Conservation (phyloP, 495 filamentous ascomycete genomes). For the Neurospora sp. region DNA sequence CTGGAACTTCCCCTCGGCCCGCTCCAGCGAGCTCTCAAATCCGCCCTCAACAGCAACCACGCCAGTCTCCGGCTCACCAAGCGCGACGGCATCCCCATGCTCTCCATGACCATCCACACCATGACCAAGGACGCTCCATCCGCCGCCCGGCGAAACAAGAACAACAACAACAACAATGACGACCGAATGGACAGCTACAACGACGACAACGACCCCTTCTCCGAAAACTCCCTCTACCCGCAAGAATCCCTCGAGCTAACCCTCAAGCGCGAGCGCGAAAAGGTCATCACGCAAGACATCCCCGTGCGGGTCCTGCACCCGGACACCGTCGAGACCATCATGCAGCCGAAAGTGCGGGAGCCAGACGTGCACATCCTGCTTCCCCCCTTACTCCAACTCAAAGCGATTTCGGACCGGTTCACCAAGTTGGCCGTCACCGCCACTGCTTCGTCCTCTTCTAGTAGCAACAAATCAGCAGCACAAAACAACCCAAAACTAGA, state of each 20-base stretch:
- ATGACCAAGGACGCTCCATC: slow-evolving; percentile 31
- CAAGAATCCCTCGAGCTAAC: slow-evolving; percentile 41
- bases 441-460: slow-evolving; percentile 4
- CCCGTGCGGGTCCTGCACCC: slow-evolving; percentile 83
- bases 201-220: slow-evolving; percentile 27
- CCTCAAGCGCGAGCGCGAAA: slow-evolving; percentile 57
- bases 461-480: no score
- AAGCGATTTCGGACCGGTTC: slow-evolving; percentile 87
- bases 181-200: slow-evolving; percentile 11
- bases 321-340: slow-evolving; percentile 68
- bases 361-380: slow-evolving; percentile 91
- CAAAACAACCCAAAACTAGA: slow-evolving; percentile 54
- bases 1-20: slow-evolving; percentile 79
- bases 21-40: slow-evolving; percentile 78
- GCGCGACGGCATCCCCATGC: slow-evolving; percentile 72
- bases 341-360: slow-evolving; percentile 82
- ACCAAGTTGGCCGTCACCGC: slow-evolving; percentile 56
- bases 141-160: slow-evolving; percentile 10
- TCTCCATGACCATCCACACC: slow-evolving; percentile 75
- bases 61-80: slow-evolving; percentile 86
- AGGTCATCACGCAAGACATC: slow-evolving; percentile 88
- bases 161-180: slow-evolving; percentile 16
- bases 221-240: slow-evolving; percentile 26
- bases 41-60: slow-evolving; percentile 62
- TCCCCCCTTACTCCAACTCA: slow-evolving; percentile 72